Evolutionary conservation across 257 asterid genomes (phyloP), one percentile per base, ranked within the genome.

Genomic region (Solanum chilense): DNA sequence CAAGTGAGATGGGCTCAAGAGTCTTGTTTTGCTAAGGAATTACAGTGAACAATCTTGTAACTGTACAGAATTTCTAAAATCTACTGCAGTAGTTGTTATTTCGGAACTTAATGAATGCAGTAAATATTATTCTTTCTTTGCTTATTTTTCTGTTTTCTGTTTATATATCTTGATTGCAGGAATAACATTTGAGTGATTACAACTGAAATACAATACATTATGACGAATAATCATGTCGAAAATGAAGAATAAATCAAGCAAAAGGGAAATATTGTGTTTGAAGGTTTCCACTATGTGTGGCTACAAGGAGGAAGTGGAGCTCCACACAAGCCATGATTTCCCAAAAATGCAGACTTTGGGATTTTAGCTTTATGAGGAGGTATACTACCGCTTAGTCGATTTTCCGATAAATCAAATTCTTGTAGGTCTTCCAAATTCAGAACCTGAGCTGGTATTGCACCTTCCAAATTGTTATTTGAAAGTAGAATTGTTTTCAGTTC

Each of bases 291-390:
- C 89, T 56, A 86, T 33, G 69, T 71, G 86, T 81, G 90, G 75
- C 90, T 92, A 87, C 96, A 95, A 41, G 92, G 91, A 39, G 98
- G 93, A 71, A 95, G 94, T 78, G 98, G 98, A 84, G 88, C 71
- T 62, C 98, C 98, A 90, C 98, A 94, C 89, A 95, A 87, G 27
- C 94, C 96, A 86, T 86, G 69, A 88, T 95, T 95, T 35, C 92
- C 91, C 33, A 29, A 47, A 86, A 95, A 94, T 1, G 92, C 89
- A 10, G 93, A 86, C 11, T 68, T 90, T 3, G 98, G 93, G 20
- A 95, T 87, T 15, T 11, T 74, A 5, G 71, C 60, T 84, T 71
- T 89, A 39, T 93, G 96, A 1, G 91, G 87, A 77, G 98, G 98
- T 49, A 95, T 94, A 70, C 41, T 58, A 66, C 98, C 97, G 3